Base-by-base conservation (phyloP, 345 rosid genomes). In the Eucalyptus urophylla region DNA sequence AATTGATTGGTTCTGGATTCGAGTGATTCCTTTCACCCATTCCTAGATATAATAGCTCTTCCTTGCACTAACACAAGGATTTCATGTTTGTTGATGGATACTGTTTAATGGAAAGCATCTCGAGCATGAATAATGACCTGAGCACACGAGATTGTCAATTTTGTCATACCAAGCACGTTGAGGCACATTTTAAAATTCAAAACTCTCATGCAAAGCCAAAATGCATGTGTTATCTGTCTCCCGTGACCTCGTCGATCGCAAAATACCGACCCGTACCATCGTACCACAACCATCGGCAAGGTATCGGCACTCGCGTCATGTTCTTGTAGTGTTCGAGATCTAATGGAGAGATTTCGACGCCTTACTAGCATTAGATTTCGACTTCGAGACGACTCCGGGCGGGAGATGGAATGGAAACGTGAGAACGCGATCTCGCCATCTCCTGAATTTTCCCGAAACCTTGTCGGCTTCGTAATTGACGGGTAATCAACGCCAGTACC, bases 101-200 rank as follows among this genome's bases (percentile, higher is more conserved):
- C 1, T 15, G 3, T 69, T 17, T 9, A 10, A 33, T 22, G 11
- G 2, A 33, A 1, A 8, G 43, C 43, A 31, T 16, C 7, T 33
- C 7, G 17, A 3, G 69, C 14, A 29, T 1, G 4, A 62, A 62
- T 13, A 4, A 12, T 11, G 31, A 62, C 8, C 4, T 2, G 8
- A 13, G 33, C 15, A 29, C 14, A 8, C 69, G 1, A 27, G 33
- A 62, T 62, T 27, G 69, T 29, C 33, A 8, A 62, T 62, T 62
- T 12, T 12, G 15, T 62, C 8, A 1, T 1, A 53, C 58, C 58
- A 53, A 53, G 58, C 5, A 0, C 0, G 2, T 53, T 4, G 58
- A 53, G 58, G 11, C 58, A 53, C 58, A 53, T 53, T 53, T 53
- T 8, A 21, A 53, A 53, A 53, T 62, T 13, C 33, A 2, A 62